These are phyloP conservation scores for Umbelopsis ramanniana DNA, from an alignment of 192 early-diverging fungal species.

Conservation along the genomic window DNA sequence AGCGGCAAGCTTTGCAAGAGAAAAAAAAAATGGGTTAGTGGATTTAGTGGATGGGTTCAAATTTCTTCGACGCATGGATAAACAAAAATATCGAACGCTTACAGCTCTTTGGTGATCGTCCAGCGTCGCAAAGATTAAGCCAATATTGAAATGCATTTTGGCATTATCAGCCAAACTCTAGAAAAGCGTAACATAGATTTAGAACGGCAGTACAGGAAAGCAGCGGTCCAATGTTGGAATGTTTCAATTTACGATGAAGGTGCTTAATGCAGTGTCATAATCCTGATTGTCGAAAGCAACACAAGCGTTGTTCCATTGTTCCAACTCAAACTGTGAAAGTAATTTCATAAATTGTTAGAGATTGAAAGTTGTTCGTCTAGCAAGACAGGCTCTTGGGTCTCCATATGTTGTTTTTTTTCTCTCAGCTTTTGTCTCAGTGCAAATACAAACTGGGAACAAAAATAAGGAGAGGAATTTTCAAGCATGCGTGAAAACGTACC, in stretches of 20 bases:
- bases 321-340: slow-evolving; percentile 65
- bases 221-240: neutral
- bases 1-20: slow-evolving; percentile 29
- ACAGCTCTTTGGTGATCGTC: slow-evolving; percentile 78
- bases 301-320: slow-evolving; percentile 78
- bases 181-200: neutral
- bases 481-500: neutral
- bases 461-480: neutral
- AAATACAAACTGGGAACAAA: neutral
- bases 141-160: slow-evolving; percentile 96
- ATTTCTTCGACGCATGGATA: neutral
- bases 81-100: slow-evolving; percentile 42
- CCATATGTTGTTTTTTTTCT: neutral
- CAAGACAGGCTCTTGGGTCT: neutral
- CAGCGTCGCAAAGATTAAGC: slow-evolving; percentile 71
- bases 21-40: neutral
- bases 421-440: neutral
- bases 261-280: slow-evolving; percentile 62
- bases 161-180: slow-evolving; percentile 81
- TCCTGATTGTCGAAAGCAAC: slow-evolving; percentile 71
- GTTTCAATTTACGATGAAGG: slow-evolving; percentile 61
- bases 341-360: slow-evolving; percentile 21
- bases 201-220: neutral
- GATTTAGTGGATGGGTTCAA: neutral
- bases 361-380: neutral